phyloP scores from a whole-genome alignment of 2,329 filamentous ascomycete genomes.

The Rhytidhysteron rufulum region DNA sequence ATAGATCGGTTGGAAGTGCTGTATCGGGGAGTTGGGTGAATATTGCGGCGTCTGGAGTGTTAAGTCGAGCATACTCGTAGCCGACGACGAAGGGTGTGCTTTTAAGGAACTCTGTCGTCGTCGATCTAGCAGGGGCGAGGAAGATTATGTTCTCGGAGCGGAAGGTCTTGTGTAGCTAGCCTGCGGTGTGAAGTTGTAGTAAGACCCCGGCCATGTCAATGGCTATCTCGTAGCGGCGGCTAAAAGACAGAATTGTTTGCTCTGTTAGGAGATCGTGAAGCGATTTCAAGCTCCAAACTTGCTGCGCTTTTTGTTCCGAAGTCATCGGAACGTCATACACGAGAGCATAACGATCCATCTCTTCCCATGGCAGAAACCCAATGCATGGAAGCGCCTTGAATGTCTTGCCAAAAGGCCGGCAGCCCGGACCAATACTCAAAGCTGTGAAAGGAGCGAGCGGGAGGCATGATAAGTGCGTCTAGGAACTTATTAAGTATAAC shows the following conservation, averaged over 20 bases:
- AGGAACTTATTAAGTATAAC: not conserved
- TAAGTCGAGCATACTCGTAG: constrained; percentile 4
- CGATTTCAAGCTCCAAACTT: too few species aligned
- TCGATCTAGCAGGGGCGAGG: not conserved
- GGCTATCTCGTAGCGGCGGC: not conserved
- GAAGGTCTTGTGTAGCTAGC: constrained; percentile 3
- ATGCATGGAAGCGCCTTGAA: not conserved
- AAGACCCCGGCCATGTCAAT: not conserved
- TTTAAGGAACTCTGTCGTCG: not conserved
- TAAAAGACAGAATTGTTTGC: too few species aligned
- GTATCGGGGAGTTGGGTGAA: constrained; percentile 3
- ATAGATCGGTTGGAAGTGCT: not conserved
- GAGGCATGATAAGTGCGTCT: not conserved
- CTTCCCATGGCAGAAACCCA: not conserved
- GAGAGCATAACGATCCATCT: not conserved
- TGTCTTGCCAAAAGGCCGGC: not conserved
- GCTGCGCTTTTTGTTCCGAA: too few species aligned
- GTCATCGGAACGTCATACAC: constrained; percentile 1
- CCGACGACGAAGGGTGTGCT: constrained; percentile 1
- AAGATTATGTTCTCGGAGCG: constrained; percentile 4
- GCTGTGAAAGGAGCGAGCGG: constrained; percentile 1
- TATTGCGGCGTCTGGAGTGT: constrained; percentile 1
- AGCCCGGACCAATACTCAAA: constrained; percentile 1
- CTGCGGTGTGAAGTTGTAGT: constrained; percentile 3
- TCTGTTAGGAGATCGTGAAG: too few species aligned